phyloP scores from a whole-genome alignment of 371 early-diverging fungal genomes.

The Mortierella sp. region DNA sequence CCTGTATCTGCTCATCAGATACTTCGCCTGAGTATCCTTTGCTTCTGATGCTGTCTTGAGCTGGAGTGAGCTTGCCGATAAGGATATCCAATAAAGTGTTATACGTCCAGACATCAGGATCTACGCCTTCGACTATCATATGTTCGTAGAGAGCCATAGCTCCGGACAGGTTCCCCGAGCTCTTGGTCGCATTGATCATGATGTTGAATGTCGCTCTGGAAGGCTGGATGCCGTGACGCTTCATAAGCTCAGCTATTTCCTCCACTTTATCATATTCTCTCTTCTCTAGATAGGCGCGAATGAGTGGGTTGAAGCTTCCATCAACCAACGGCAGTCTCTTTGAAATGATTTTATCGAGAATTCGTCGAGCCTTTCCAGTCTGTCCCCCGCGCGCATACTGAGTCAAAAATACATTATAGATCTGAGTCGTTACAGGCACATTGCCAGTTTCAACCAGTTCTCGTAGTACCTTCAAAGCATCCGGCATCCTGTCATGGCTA shows the following conservation, averaged over 20 bases:
- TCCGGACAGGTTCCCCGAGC: conserved; percentile 13
- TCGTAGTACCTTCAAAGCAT: conserved; percentile 43
- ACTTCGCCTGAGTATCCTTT: conserved; percentile 16
- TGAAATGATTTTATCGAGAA: conserved; percentile 42
- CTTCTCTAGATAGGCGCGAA: conserved; percentile 38
- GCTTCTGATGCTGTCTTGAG: conserved; percentile 1
- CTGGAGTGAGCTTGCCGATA: conserved; percentile 8
- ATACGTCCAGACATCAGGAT: conserved; percentile 52
- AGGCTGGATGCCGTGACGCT: conserved; percentile 32
- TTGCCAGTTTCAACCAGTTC: conserved; percentile 31
- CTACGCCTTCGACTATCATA: conserved; percentile 30
- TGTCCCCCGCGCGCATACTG: conserved; percentile 47
- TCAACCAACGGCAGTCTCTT: conserved; percentile 33
- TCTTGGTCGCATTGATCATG: conserved; percentile 49
- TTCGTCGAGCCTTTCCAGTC: conserved; percentile 36
- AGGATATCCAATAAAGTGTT: conserved; percentile 42
- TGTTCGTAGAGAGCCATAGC: conserved; percentile 34
- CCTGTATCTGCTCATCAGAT: conserved; percentile 23
- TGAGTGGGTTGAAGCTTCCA: conserved; percentile 52
- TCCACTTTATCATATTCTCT: conserved; percentile 34
- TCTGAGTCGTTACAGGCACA: conserved; percentile 30
- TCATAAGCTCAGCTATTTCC: conserved; percentile 48
- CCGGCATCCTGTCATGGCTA: conserved; percentile 31
- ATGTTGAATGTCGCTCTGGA: conserved; percentile 52
- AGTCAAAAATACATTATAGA: conserved; percentile 51